phyloP scores from a whole-genome alignment of 148 eudicot species.

The Diospyros kaki region DNA sequence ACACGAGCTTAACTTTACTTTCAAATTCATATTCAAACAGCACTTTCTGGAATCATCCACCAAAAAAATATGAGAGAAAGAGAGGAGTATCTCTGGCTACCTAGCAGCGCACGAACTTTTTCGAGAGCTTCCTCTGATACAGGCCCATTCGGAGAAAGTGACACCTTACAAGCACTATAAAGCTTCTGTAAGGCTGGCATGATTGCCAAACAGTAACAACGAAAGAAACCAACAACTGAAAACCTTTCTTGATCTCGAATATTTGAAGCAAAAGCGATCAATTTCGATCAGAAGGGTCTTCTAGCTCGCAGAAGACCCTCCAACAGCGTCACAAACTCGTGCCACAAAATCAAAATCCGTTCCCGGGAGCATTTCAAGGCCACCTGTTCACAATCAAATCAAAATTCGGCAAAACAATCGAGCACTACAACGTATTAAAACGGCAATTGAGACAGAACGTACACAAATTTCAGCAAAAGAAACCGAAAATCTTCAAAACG shows the following conservation, averaged over 20 bases:
- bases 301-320: slow-evolving; percentile 21
- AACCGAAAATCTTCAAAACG: neutral
- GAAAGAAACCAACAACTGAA: neutral
- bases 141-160: slow-evolving; percentile 80
- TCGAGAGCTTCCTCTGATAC: slow-evolving; percentile 79
- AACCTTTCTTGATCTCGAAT: neutral
- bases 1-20: neutral
- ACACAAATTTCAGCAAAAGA: neutral
- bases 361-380: neutral
- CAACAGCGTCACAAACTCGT: neutral
- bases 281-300: slow-evolving; percentile 11
- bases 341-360: neutral
- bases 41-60: neutral
- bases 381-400: slow-evolving; percentile 9
- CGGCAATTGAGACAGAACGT: too few relatives aligned
- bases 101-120: slow-evolving; percentile 77
- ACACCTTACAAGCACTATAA: slow-evolving; percentile 90
- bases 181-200: slow-evolving; percentile 96
- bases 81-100: slow-evolving; percentile 26
- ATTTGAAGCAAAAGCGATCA: neutral
- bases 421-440: neutral
- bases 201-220: slow-evolving; percentile 21
- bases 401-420: neutral
- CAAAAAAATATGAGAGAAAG: slow-evolving; percentile 1
- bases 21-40: slow-evolving; percentile 2